Evolutionary conservation across 768 basidiomycete species (phyloP).

Genomic region (Cystobasidiopsis lactophilus): DNA sequence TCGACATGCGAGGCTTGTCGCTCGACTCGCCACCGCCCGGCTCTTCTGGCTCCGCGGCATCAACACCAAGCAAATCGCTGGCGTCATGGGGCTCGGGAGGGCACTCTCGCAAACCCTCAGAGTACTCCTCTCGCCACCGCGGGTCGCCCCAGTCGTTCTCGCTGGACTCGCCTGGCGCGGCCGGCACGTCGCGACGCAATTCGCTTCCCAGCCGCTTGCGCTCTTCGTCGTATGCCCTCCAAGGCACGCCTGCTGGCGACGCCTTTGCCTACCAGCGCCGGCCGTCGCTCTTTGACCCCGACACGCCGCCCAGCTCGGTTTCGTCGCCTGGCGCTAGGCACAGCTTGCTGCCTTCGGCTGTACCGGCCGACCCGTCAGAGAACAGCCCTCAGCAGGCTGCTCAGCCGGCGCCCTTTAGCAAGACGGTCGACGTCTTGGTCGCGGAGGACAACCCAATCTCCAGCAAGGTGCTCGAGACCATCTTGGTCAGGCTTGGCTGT

Average conservation of each 20-base stretch:
- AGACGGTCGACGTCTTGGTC: constrained; percentile 57
- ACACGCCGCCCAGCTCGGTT: constrained; percentile 3
- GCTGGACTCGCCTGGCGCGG: background rate
- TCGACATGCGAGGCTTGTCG: constrained; percentile 13
- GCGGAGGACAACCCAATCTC: constrained; percentile 98
- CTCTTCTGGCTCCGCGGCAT: background rate
- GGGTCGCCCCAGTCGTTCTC: constrained; percentile 34
- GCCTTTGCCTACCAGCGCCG: background rate
- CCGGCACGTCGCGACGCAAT: constrained; percentile 15
- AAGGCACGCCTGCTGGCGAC: background rate
- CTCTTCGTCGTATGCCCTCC: constrained; percentile 8
- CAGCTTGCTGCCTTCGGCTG: background rate
- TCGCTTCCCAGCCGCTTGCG: constrained; percentile 17
- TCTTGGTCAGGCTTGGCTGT: constrained; percentile 81
- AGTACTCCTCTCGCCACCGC: background rate
- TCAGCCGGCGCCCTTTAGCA: background rate
- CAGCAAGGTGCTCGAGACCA: constrained; percentile 85
- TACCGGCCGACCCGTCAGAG: background rate
- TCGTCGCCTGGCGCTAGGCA: constrained; percentile 1
- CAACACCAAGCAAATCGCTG: background rate
- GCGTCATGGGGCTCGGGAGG: background rate
- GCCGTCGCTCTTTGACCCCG: background rate
- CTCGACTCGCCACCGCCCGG: background rate
- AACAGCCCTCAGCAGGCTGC: background rate
- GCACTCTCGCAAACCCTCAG: constrained; percentile 8